Percentiles rank a stretch among this genome's conserved stretches.
These are phyloP conservation scores for Xylariaceae sp. DNA, from an alignment of 2,329 filamentous ascomycete genomes.

Conservation along the genomic window DNA sequence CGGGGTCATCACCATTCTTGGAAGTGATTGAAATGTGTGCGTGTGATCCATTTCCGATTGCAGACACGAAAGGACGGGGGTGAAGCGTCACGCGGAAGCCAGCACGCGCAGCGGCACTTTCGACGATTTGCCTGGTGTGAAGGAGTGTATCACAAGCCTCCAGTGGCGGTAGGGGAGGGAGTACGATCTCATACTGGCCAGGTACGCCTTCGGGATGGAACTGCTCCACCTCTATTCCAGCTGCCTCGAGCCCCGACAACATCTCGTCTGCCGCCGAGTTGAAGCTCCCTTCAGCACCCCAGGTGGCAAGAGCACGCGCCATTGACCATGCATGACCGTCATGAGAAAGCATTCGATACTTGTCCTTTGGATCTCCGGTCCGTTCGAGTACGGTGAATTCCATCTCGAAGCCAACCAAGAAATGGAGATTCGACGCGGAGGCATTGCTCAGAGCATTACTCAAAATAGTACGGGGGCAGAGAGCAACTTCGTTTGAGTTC, in stretches of 20 bases:
- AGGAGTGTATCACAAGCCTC: constrained; percentile 70
- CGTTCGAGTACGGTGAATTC: constrained; percentile 70
- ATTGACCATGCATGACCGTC: constrained; percentile 70
- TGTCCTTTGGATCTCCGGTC: constrained; percentile 30
- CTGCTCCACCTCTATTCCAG: constrained; percentile 67
- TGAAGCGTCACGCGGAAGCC: constrained; percentile 69
- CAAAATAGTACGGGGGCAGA: constrained; percentile 68
- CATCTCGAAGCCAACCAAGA: constrained; percentile 76
- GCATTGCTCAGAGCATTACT: constrained; percentile 52
- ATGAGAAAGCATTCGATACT: constrained; percentile 47
- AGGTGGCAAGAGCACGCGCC: constrained; percentile 60
- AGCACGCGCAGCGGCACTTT: constrained; percentile 59
- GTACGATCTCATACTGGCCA: constrained; percentile 76
- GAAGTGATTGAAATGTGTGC: constrained; percentile 66
- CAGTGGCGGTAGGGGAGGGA: constrained; percentile 61
- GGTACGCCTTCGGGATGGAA: constrained; percentile 71
- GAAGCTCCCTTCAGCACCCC: constrained; percentile 40
- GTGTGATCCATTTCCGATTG: constrained; percentile 65
- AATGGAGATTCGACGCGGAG: constrained; percentile 49
- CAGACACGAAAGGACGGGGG: constrained; percentile 61
- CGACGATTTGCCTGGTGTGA: constrained; percentile 68
- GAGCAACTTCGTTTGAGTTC: constrained; percentile 45
- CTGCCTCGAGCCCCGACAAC: constrained; percentile 54
- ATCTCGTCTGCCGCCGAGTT: constrained; percentile 64
- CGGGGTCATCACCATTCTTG: constrained; percentile 35